Evolutionary conservation across 2,329 filamentous ascomycete species (phyloP), one percentile per base, ranked within the genome.

Genomic region (Venturia oleaginea): DNA sequence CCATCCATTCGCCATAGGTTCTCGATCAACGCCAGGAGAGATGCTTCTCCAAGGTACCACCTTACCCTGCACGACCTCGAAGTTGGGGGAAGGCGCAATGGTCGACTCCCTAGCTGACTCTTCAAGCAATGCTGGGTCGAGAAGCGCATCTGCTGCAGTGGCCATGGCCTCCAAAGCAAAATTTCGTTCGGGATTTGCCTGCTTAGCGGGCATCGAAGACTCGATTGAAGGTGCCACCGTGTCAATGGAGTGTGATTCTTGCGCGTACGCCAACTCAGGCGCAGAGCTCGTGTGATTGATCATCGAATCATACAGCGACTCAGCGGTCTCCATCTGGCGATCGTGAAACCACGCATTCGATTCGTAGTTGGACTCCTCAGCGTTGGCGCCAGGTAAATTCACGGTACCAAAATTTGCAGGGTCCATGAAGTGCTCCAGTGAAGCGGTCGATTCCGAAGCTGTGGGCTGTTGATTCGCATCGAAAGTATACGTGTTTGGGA

Each of bases 401-500:
- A 34, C n/a, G 30, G 27, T 57, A n/a, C 30, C 17, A 15, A 34
- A 57, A 17, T 17, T 57, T 8, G 51, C 30, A 57, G 51, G 17
- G 17, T 57, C 51, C 27, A 34, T 3, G 19, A 57, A 30, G 34
- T 17, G 30, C 51, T 57, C 51, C n/a, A 34, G 51, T 57, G 51
- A 57, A 10, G 30, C 15, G 51, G 51, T 11, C 51, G 51, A 34
- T 19, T 57, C 51, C 10, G 51, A 57, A 32, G 27, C 51, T 34
- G 51, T 15, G 30, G 51, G 30, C 5, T 57, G 51, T 11, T 57
- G 27, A 34, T 57, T 34, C 5, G 51, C 51, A 57, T 57, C 27
- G 51, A 57, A 57, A 8, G 51, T 57, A 34, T 57, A 57, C 51
- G 51, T 57, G 30, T 57, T 57, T 34, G 51, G 51, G 4, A 57